These are phyloP conservation scores for Cyclotella atomus DNA, from an alignment of 108 stramenopile species.

Conservation along the genomic window DNA sequence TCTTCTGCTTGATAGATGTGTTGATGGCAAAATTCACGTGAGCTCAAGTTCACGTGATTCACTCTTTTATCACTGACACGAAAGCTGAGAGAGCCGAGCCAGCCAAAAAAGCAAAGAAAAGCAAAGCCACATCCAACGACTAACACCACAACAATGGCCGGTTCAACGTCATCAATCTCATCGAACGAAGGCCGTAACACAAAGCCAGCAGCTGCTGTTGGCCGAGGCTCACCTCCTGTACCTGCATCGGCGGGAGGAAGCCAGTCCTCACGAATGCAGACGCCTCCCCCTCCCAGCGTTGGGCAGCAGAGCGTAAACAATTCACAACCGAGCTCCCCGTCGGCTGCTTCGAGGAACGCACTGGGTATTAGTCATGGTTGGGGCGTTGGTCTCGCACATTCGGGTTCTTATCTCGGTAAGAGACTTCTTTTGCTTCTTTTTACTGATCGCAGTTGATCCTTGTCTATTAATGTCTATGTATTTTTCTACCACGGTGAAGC, in stretches of 20 bases:
- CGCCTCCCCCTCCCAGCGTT: conserved; percentile 3
- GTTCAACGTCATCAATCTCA: conserved; percentile 12
- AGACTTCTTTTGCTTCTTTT: background rate
- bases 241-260: background rate
- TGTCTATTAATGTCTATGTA: background rate
- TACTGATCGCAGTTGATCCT: background rate
- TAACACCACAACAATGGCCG: conserved; percentile 1
- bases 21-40: background rate
- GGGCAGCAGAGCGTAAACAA: background rate
- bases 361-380: conserved; percentile 17
- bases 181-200: conserved; percentile 9
- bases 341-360: conserved; percentile 11
- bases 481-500: too few relatives aligned
- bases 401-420: conserved; percentile 30
- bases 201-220: background rate
- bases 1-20: background rate
- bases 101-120: too few relatives aligned
- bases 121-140: background rate
- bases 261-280: conserved; percentile 3
- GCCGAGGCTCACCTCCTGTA: background rate
- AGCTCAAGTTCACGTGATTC: background rate
- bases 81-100: too few relatives aligned
- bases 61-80: background rate
- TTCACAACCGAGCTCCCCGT: background rate
- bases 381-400: conserved; percentile 26